Evolutionary conservation across 176 grass and related monocot genomes (phyloP).

Genomic region (Lolium rigidum): DNA sequence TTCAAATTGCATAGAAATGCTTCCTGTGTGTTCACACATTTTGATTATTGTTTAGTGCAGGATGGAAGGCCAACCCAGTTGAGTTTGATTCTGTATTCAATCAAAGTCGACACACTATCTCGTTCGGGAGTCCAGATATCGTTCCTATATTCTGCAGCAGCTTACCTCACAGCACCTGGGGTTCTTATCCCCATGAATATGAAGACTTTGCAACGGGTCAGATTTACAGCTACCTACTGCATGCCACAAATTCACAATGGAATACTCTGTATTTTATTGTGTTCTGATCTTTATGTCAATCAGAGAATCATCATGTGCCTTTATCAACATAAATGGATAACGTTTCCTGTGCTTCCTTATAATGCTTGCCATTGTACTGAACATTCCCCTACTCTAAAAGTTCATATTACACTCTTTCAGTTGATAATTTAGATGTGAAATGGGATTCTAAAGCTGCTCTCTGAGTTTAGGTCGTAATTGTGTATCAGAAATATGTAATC

Average conservation of each 20-base stretch:
- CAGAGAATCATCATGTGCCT: constrained; percentile 9
- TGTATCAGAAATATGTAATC: neutral
- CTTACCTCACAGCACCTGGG: constrained; percentile 83
- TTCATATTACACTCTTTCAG: neutral
- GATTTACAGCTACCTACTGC: constrained; percentile 24
- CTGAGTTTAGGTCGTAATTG: neutral
- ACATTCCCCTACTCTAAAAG: constrained; percentile 31
- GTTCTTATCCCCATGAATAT: constrained; percentile 77
- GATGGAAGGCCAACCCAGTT: constrained; percentile 97
- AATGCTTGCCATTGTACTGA: neutral
- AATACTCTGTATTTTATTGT: neutral
- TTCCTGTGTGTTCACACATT: constrained; percentile 13
- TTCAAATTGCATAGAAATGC: constrained; percentile 9
- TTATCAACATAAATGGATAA: neutral
- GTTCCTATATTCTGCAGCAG: constrained; percentile 94
- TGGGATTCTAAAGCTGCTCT: neutral
- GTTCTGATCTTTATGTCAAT: neutral
- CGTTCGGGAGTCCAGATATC: constrained; percentile 91
- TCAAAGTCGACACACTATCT: constrained; percentile 74
- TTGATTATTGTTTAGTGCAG: constrained; percentile 46
- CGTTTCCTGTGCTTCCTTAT: constrained; percentile 11
- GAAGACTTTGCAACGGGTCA: constrained; percentile 92
- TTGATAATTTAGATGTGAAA: constrained; percentile 20
- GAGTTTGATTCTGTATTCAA: constrained; percentile 99
- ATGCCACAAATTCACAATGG: neutral